phyloP scores from a whole-genome alignment of 2,329 filamentous ascomycete genomes.

The Aureobasidium sp. region DNA sequence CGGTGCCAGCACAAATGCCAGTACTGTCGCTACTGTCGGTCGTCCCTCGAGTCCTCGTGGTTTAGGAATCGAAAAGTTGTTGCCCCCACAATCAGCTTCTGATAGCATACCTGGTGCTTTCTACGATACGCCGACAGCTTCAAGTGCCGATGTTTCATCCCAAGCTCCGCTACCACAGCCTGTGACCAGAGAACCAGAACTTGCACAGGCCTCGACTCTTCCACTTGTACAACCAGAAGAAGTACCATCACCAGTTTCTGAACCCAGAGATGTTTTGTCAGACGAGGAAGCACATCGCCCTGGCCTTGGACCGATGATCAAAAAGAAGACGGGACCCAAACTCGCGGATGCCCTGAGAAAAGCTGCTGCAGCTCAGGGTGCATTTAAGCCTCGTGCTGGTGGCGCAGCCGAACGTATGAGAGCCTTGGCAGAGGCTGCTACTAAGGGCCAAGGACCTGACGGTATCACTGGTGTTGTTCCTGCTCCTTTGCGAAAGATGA shows the following conservation, averaged over 20 bases:
- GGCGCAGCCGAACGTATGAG: slow-evolving; percentile 68
- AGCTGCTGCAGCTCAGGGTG: slow-evolving; percentile 63
- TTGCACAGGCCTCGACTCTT: slow-evolving; percentile 13
- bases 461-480: slow-evolving; percentile 86
- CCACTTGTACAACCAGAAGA: slow-evolving; percentile 10
- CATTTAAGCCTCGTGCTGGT: slow-evolving; percentile 81
- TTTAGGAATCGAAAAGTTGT: slow-evolving; percentile 5
- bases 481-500: slow-evolving; percentile 49
- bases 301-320: slow-evolving; percentile 85
- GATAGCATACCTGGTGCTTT: slow-evolving; percentile 15
- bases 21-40: slow-evolving; percentile 2
- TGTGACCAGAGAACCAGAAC: not conserved
- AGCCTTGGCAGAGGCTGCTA: slow-evolving; percentile 49
- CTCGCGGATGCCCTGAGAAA: slow-evolving; percentile 72
- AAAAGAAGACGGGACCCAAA: slow-evolving; percentile 64
- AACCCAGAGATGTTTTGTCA: not conserved
- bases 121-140: slow-evolving; percentile 17
- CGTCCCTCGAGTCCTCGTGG: slow-evolving; percentile 12
- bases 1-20: slow-evolving; percentile 6
- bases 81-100: not conserved
- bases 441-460: slow-evolving; percentile 60
- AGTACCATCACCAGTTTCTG: not conserved
- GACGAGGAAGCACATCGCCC: slow-evolving; percentile 54
- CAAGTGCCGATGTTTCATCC: slow-evolving; percentile 9
- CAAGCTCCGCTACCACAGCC: slow-evolving; percentile 2